Evolutionary conservation across 2,329 filamentous ascomycete species (phyloP).

Genomic region (Cercospora zeina): DNA sequence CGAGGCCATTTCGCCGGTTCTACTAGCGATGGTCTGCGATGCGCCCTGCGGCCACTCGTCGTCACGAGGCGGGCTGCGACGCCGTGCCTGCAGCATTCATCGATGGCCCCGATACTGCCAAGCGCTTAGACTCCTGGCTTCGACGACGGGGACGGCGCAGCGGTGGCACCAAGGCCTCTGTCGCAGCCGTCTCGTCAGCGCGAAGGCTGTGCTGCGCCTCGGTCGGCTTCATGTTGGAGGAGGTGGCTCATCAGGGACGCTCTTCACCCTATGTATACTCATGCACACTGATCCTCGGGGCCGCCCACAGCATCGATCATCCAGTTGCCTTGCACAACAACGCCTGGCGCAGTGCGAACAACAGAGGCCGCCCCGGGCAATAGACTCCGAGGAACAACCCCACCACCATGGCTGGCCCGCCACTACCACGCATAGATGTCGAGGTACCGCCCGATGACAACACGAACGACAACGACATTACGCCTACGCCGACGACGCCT

Average conservation of each 20-base stretch:
- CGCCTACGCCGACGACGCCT: conserved; percentile 22
- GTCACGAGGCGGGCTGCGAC: neutral
- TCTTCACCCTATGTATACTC: neutral
- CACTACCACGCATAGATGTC: conserved; percentile 29
- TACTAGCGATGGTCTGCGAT: neutral
- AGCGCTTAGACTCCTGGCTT: conserved; percentile 13
- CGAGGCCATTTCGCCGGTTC: neutral
- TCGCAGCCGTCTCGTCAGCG: conserved; percentile 9
- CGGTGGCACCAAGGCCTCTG: conserved; percentile 11
- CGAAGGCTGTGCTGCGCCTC: conserved; percentile 22
- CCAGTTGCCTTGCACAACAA: neutral
- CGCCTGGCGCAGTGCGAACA: conserved; percentile 14
- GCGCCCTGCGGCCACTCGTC: neutral
- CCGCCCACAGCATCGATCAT: neutral
- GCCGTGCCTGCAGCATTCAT: conserved; percentile 15
- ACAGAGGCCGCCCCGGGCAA: conserved; percentile 2
- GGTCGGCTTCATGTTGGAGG: conserved; percentile 14
- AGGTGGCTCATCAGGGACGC: conserved; percentile 11
- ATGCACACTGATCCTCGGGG: neutral
- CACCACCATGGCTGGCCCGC: conserved; percentile 27
- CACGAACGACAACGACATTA: conserved; percentile 25
- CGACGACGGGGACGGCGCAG: conserved; percentile 17
- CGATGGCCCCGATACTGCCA: conserved; percentile 18
- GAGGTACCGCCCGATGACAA: conserved; percentile 21
- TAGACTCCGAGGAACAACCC: neutral